Base-by-base conservation (phyloP, 768 basidiomycete species). In the Brasilioporus rufonigricans region DNA sequence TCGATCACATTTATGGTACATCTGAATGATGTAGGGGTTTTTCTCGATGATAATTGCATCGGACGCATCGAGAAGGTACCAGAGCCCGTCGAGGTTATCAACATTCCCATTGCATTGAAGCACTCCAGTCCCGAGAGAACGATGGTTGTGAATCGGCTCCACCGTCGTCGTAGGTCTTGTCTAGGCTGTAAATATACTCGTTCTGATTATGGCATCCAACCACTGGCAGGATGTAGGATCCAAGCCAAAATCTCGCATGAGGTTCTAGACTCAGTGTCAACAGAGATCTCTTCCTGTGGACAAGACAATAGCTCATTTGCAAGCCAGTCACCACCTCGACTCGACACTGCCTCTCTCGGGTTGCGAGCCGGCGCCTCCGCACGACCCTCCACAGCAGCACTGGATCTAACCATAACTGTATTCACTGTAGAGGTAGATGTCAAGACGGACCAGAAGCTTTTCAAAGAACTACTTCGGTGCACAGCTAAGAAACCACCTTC, bases 1-100 rank as follows among this genome's bases (percentile, higher is more conserved):
- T 91, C 89, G 1, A 85, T 98, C 48, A 93, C 93, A 0, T 98
- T 98, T 73, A 97, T 96, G 87, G 74, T 79, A 2, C 77, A 84
- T 55, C 77, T 98, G 5, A 74, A 74, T 14, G 78, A 86, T 65
- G 82, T 98, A 46, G 83, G 80, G 57, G 81, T 98, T 21, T 91
- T 81, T 67, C 80, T 96, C 35, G 85, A 97, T 61, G 84, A 85
- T 57, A 81, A 85, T 61, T 75, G 84, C 31, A 74, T 93, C 2
- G 81, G 83, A 12, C 77, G 74, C 29, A 67, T 94, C 43, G 77
- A 76, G 73, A 50, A 50, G 8, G 23, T n/a, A 1, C 27, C 19
- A 9, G 4, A 10, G 5, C 13, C 19, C 77, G 2, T 72, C 12
- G 8, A 40, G 1, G 8, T 19, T 10, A 8, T 50, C 14, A 13